These are phyloP conservation scores for Lecanoromycetidae sp. DNA, from an alignment of 2,329 filamentous ascomycete genomes.

Conservation along the genomic window DNA sequence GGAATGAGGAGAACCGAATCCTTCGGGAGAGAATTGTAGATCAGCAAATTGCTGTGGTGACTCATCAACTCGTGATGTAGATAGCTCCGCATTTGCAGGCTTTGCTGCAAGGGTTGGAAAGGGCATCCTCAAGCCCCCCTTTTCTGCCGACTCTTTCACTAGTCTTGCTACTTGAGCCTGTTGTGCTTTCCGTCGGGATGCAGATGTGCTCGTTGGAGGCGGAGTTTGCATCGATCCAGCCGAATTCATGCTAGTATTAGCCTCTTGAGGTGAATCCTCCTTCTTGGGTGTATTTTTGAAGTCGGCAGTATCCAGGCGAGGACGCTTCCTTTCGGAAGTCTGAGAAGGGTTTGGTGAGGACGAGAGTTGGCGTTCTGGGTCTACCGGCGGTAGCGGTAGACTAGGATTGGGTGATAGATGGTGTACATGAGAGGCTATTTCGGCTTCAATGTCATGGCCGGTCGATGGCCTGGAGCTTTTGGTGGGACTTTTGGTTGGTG, in stretches of 20 bases:
- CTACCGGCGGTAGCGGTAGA: constrained; percentile 31
- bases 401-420: constrained; percentile 27
- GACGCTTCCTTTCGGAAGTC: constrained; percentile 9
- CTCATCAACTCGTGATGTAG: constrained; percentile 32
- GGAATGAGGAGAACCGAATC: constrained; percentile 42
- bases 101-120: constrained; percentile 13
- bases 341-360: constrained; percentile 29
- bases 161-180: constrained; percentile 14
- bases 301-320: constrained; percentile 6
- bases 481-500: constrained; percentile 23
- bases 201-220: constrained; percentile 43
- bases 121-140: constrained; percentile 13
- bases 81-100: constrained; percentile 34
- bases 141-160: constrained; percentile 9
- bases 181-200: constrained; percentile 31
- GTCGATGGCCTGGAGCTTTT: constrained; percentile 17
- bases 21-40: constrained; percentile 46
- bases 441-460: constrained; percentile 16
- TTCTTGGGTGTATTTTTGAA: constrained; percentile 19
- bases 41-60: constrained; percentile 40
- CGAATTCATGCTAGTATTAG: constrained; percentile 27
- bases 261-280: constrained; percentile 24
- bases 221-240: constrained; percentile 47
- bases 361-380: constrained; percentile 30
- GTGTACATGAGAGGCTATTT: constrained; percentile 31